These are phyloP conservation scores for Cordyceps javanica DNA, from an alignment of 2,329 filamentous ascomycete genomes.

Conservation along the genomic window DNA sequence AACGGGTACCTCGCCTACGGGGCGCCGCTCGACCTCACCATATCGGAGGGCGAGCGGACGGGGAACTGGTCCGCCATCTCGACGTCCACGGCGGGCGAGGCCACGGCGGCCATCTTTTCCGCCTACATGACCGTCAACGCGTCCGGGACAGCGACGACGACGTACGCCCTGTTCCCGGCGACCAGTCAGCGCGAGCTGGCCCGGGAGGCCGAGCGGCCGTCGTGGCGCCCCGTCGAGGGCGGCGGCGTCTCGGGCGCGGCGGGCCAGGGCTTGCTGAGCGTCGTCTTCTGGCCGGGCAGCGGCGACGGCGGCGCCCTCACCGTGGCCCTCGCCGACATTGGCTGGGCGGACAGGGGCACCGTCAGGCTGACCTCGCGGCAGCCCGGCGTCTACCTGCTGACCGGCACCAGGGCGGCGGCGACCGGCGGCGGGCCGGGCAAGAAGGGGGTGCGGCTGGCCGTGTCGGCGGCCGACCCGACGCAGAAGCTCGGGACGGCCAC, in stretches of 20 bases:
- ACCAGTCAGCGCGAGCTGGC: conserved; percentile 11
- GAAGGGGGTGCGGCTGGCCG: neutral
- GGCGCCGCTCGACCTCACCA: conserved; percentile 16
- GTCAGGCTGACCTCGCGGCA: conserved; percentile 15
- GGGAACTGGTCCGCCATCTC: conserved; percentile 22
- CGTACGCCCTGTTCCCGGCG: conserved; percentile 18
- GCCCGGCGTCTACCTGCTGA: conserved; percentile 17
- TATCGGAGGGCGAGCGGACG: conserved; percentile 16
- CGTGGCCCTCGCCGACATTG: conserved; percentile 14
- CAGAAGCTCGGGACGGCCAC: conserved; percentile 15
- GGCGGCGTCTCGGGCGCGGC: conserved; percentile 16
- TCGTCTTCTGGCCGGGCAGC: conserved; percentile 21
- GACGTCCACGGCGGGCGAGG: conserved; percentile 16
- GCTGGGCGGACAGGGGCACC: conserved; percentile 16
- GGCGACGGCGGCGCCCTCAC: conserved; percentile 9
- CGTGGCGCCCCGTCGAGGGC: conserved; percentile 14
- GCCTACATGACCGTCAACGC: conserved; percentile 17
- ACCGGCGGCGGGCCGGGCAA: neutral
- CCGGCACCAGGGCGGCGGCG: conserved; percentile 1
- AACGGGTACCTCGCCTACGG: conserved; percentile 19
- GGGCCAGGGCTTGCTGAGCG: conserved; percentile 14
- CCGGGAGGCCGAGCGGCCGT: conserved; percentile 13
- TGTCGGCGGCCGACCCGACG: conserved; percentile 18
- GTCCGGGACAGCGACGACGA: conserved; percentile 10
- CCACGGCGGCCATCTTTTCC: conserved; percentile 18